phyloP scores from a whole-genome alignment of 257 asterid species.

The Scutellaria minor region DNA sequence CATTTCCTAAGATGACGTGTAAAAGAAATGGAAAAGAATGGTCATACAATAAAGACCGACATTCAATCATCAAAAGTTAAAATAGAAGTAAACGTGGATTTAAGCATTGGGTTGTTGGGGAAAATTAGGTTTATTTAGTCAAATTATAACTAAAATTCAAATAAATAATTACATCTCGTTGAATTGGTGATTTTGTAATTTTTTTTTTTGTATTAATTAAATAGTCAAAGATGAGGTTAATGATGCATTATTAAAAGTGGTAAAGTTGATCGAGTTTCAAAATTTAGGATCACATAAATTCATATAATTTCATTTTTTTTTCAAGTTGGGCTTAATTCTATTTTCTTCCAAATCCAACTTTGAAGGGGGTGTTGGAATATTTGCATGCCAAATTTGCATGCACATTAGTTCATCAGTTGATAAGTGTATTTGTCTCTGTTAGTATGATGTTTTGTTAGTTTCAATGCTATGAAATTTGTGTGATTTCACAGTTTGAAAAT shows the following conservation, averaged over 20 bases:
- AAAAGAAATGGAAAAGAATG: background rate
- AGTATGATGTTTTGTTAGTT: too few species aligned
- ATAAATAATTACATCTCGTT: background rate
- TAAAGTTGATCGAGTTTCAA: background rate
- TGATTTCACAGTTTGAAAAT: too few species aligned
- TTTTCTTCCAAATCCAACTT: too few species aligned
- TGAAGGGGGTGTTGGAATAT: too few species aligned
- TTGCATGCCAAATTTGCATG: too few species aligned
- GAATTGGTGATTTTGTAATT: too few species aligned
- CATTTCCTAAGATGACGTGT: background rate
- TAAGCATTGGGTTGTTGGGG: conserved; percentile 23
- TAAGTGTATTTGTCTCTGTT: too few species aligned
- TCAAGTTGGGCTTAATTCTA: too few species aligned
- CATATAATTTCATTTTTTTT: too few species aligned
- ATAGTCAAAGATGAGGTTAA: background rate
- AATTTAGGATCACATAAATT: background rate
- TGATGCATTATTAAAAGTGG: background rate
- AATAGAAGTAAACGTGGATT: conserved; percentile 10
- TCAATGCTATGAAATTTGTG: too few species aligned
- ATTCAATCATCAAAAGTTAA: background rate
- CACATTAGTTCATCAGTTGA: too few species aligned
- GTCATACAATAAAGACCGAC: conserved; percentile 31
- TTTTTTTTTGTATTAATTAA: background rate
- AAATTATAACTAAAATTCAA: background rate
- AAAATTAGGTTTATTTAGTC: conserved; percentile 18